phyloP scores from a whole-genome alignment of 2,329 filamentous ascomycete species.

The Penicillium sp. region DNA sequence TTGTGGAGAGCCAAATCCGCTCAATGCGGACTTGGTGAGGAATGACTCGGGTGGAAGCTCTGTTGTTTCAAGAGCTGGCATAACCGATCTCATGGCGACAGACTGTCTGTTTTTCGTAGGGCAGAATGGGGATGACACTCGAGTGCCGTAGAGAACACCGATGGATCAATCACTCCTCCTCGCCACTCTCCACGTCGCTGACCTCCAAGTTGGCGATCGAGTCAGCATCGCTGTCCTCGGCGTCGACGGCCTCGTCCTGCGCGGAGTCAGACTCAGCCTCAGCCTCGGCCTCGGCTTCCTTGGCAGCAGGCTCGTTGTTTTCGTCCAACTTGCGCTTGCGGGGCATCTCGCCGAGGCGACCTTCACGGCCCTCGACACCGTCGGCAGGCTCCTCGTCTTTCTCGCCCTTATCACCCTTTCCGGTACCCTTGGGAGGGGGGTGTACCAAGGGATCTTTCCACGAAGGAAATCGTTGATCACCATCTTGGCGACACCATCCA shows the following conservation, averaged over 20 bases:
- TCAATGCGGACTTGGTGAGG: neutral
- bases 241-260: constrained; percentile 40
- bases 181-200: constrained; percentile 43
- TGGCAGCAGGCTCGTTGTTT: constrained; percentile 36
- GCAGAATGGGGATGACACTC: constrained; percentile 6
- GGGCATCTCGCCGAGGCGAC: constrained; percentile 79
- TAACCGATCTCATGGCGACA: neutral
- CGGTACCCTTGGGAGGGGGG: constrained; percentile 66
- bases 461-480: constrained; percentile 94
- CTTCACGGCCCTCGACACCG: constrained; percentile 68
- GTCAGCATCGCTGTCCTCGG: constrained; percentile 45
- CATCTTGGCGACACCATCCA: constrained; percentile 95
- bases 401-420: constrained; percentile 52
- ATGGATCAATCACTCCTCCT: constrained; percentile 39
- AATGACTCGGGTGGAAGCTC: constrained; percentile 5
- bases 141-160: neutral
- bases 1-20: constrained; percentile 1
- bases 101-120: neutral
- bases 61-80: constrained; percentile 8
- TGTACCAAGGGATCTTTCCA: constrained; percentile 96
- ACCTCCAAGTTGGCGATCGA: constrained; percentile 47
- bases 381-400: constrained; percentile 43
- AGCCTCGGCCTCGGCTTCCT: constrained; percentile 22
- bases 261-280: constrained; percentile 35
- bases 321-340: constrained; percentile 73